A percentile compares a stretch with the other conserved stretches of the same genome.
These are phyloP conservation scores for Colletotrichum endophyticum DNA, from an alignment of 2,329 filamentous ascomycete genomes.

Conservation along the genomic window DNA sequence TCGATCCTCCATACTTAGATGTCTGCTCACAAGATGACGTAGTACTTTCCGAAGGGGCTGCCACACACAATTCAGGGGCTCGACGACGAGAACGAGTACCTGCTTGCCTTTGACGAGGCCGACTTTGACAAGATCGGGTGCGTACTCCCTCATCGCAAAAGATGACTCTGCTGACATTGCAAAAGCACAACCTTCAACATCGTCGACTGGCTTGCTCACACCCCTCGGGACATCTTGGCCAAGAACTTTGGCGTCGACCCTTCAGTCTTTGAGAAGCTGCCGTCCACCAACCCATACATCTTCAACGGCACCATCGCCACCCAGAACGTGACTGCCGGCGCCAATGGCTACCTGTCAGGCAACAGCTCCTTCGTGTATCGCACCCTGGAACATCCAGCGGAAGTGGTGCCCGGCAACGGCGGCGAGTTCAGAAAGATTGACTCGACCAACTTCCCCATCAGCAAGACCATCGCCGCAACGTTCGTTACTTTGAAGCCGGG, in stretches of 20 bases:
- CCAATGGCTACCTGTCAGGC: constrained; percentile 42
- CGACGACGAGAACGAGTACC: constrained; percentile 70
- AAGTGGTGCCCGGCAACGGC: constrained; percentile 64
- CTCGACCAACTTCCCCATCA: constrained; percentile 69
- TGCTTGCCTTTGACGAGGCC: constrained; percentile 70
- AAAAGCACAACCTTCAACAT: constrained; percentile 73
- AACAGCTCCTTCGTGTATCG: constrained; percentile 68
- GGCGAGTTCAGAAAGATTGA: constrained; percentile 70
- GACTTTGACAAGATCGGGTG: constrained; percentile 68
- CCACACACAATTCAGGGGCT: constrained; percentile 70
- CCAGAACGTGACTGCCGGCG: constrained; percentile 48
- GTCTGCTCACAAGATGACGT: not conserved
- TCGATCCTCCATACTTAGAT: not conserved
- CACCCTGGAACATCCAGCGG: constrained; percentile 58
- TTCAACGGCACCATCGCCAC: constrained; percentile 58
- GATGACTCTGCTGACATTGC: not conserved
- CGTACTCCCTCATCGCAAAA: not conserved
- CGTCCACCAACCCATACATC: constrained; percentile 65
- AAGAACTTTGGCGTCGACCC: constrained; percentile 72
- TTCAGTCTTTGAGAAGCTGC: constrained; percentile 64
- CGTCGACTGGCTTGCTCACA: constrained; percentile 73
- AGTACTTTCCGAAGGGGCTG: constrained; percentile 68
- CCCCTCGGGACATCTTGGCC: constrained; percentile 64
- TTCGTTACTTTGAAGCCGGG: constrained; percentile 68
- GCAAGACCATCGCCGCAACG: constrained; percentile 69